These are phyloP conservation scores for Corymbia calophylla DNA, from an alignment of 441 rosid genomes.

Conservation along the genomic window DNA sequence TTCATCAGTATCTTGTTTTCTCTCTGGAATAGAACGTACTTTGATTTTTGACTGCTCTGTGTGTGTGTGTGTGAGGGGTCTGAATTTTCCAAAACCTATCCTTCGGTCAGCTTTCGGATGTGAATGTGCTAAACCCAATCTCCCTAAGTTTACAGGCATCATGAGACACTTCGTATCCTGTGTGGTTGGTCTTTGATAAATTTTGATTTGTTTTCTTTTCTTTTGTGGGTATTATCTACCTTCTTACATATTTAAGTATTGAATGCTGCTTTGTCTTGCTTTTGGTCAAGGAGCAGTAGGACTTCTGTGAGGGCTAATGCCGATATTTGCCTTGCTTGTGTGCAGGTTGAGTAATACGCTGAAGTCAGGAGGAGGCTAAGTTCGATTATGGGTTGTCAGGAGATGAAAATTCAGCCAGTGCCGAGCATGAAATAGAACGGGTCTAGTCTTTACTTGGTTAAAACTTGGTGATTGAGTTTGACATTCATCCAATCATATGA, in stretches of 20 bases:
- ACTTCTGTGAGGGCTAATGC: not conserved
- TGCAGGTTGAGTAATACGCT: slow-evolving; percentile 75
- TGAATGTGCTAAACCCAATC: not conserved
- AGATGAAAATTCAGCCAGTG: not conserved
- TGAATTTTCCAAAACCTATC: not conserved
- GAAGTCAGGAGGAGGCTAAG: slow-evolving; percentile 47
- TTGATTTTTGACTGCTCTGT: not conserved
- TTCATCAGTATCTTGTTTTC: not conserved
- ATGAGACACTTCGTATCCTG: not conserved
- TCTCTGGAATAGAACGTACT: not conserved
- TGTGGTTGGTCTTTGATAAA: not conserved
- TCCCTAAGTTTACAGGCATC: not conserved
- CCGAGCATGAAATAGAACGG: not conserved
- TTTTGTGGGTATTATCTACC: not conserved
- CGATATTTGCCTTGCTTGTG: not conserved
- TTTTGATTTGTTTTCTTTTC: not conserved
- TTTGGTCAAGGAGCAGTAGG: not conserved
- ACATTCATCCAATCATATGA: not conserved
- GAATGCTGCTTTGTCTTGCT: not conserved
- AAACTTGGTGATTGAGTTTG: not conserved
- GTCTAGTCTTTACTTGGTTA: not conserved
- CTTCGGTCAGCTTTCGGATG: not conserved
- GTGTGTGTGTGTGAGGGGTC: not conserved
- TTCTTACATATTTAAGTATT: not conserved
- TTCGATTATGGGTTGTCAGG: not conserved